These are phyloP conservation scores for Amaranthus cruentus DNA, from an alignment of 148 eudicot genomes.

Conservation along the genomic window DNA sequence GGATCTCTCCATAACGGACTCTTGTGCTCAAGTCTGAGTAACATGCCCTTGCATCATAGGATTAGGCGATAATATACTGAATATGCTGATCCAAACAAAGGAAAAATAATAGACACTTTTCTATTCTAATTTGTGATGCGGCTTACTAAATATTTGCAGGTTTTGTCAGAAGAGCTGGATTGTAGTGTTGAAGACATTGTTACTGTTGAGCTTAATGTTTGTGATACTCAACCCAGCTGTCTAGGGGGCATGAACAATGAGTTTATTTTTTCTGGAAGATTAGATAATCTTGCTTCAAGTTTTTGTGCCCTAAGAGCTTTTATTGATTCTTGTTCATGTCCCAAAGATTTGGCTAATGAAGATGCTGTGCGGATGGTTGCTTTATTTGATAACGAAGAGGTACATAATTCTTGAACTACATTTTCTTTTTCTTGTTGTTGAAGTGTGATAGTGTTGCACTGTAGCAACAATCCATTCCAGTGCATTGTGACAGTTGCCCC, in stretches of 20 bases:
- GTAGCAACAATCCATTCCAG: neutral
- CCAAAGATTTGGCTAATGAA: slow-evolving; percentile 67
- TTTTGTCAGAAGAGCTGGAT: slow-evolving; percentile 76
- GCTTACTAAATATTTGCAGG: slow-evolving; percentile 37
- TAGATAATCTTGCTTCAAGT: slow-evolving; percentile 97
- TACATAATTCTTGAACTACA: slow-evolving; percentile 20
- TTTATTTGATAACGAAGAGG: slow-evolving; percentile 96
- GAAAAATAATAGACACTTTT: neutral
- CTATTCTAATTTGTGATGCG: neutral
- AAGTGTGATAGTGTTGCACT: neutral
- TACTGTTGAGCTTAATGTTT: slow-evolving; percentile 74
- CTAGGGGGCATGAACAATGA: slow-evolving; percentile 91
- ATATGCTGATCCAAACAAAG: too few species aligned
- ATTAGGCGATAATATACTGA: neutral
- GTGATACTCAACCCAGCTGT: slow-evolving; percentile 97
- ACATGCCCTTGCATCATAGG: neutral
- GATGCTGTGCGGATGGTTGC: slow-evolving; percentile 83
- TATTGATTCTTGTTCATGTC: slow-evolving; percentile 64
- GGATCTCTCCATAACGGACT: neutral
- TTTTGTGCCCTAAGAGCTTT: slow-evolving; percentile 94
- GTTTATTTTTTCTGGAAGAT: slow-evolving; percentile 93
- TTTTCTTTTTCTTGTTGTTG: neutral
- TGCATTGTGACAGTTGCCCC: neutral
- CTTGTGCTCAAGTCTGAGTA: neutral
- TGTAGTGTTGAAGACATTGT: slow-evolving; percentile 67